Base-by-base conservation (phyloP, 176 grass and related monocot genomes). In the Oryza rufipogon region DNA sequence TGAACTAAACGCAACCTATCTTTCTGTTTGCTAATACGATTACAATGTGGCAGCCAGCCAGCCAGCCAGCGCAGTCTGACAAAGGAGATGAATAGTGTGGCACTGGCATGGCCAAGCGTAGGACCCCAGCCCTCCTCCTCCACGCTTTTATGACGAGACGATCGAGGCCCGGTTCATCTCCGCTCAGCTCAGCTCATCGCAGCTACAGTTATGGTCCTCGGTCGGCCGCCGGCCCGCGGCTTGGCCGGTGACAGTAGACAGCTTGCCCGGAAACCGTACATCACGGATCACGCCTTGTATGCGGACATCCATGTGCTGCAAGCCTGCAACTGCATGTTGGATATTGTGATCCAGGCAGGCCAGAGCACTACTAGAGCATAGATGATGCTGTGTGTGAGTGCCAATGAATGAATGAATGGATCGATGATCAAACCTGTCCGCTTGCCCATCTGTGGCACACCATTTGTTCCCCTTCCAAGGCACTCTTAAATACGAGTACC, bases 131-230 rank as follows among this genome's bases (percentile, higher is more conserved):
- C 8, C 78, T 23, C 32, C 9, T 63, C 17, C 78, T 41, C 48
- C 63, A 44, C 47, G 75, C 88, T 73, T 85, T 89, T 81, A 89
- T 72, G 87, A 66, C 48, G 79, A 74, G 79, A 44, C 42, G 42
- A 44, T 44, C 60, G 74, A 78, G 68, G 47, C 80, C 1, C 0
- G 6, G 54, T 75, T 52, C 49, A n/a, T 19, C 49, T 52, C 14
- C 1, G 54, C 80, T 52, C 49, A n/a, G 54, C 49, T 52, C 49
- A 52, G 19, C 54, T 87, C 75, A 87, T 87, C 84, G 84, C 80
- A 80, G 84, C 80, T 74, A 90, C 84, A 90, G 88, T 69, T 69
- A 38, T 79, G 88, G 84, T 87, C 88, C 88, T 90, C 63, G 75
- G 80, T 75, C 89, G 89, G 84, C 30, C 80, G 58, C 75, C 30